Evolutionary conservation across 2,329 filamentous ascomycete species (phyloP), one percentile per base, ranked within the genome.

Genomic region (Sclerotinia trifoliorum): DNA sequence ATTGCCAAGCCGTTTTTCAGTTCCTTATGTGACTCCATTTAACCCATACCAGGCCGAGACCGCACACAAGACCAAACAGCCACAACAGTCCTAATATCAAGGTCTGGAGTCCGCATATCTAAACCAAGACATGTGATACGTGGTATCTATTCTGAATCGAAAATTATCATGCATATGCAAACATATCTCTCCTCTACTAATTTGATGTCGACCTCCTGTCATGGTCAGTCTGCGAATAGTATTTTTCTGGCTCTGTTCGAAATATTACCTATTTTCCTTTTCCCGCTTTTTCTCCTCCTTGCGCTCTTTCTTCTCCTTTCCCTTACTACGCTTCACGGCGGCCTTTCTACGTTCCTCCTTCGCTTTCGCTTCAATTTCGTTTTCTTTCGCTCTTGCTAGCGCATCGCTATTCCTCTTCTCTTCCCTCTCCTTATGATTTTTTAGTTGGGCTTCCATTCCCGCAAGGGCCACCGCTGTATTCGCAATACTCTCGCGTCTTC

Each of bases 381-480:
- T 44, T 19, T 57, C 24, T n/a, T 58, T 56, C 13, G 32, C 29
- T 51, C 58, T 68, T 24, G 15, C 44, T 46, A 21, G 48, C 32
- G 66, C 52, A 19, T 32, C n/a, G 21, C 19, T n/a, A 2, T 65
- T 57, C 21, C 29, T 57, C 51, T 61, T 65, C n/a, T 32, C 10
- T 48, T 68, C 51, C 21, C 49, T 65, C 32, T 65, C 32, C 32
- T 32, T 42, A 49, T 68, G 66, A 15, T 11, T 51, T 5, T 46
- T 64, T 32, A 55, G 21, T 10, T 58, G 24, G 17, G 19, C 24
- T 21, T n/a, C 48, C 1, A 65, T 35, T 5, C 17, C 24, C 24
- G 15, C 61, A 65, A 35, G 52, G 17, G 29, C 10, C 52, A 35
- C 29, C 52, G 39, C 39, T 42, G 39, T 42, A 21, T 35, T 64